Evolutionary conservation across 1,284 basidiomycete species (phyloP).

Genomic region (Coniferiporia weirii): DNA sequence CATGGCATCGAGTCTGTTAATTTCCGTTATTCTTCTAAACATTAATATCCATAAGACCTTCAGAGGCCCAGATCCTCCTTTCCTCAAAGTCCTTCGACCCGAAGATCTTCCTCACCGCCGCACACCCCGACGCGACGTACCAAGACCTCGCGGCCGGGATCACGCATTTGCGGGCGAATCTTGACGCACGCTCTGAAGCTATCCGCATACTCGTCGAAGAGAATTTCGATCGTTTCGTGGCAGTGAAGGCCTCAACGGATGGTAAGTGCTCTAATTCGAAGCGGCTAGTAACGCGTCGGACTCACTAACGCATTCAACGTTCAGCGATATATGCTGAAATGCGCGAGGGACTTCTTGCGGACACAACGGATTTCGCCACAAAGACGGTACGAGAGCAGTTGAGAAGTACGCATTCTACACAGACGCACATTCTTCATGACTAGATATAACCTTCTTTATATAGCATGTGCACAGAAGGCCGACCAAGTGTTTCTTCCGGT

Average conservation of each 20-base stretch:
- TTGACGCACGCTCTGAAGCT: constrained; percentile 88
- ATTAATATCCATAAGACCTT: constrained; percentile 7
- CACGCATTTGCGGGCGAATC: constrained; percentile 62
- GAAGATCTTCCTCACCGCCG: constrained; percentile 85
- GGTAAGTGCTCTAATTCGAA: constrained; percentile 43
- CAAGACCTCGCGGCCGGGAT: constrained; percentile 83
- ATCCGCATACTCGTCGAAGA: constrained; percentile 94
- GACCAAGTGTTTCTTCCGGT: constrained; percentile 96
- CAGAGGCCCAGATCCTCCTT: constrained; percentile 77
- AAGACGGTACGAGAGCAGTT: constrained; percentile 78
- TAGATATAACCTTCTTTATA: constrained; percentile 19
- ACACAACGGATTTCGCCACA: constrained; percentile 78
- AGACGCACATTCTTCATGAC: constrained; percentile 11
- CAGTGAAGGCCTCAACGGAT: constrained; percentile 95
- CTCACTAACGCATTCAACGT: background rate
- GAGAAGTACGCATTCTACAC: constrained; percentile 51
- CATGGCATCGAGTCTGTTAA: constrained; percentile 61
- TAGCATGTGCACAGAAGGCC: constrained; percentile 85
- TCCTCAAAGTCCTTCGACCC: constrained; percentile 96
- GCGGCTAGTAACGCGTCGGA: background rate
- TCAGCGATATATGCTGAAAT: constrained; percentile 89
- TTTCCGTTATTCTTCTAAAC: constrained; percentile 1
- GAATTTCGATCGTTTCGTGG: constrained; percentile 97
- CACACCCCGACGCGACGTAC: constrained; percentile 95
- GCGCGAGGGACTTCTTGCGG: constrained; percentile 81